Evolutionary conservation across 768 basidiomycete genomes (phyloP).

Genomic region (Gloeopeniophorella convolvens): DNA sequence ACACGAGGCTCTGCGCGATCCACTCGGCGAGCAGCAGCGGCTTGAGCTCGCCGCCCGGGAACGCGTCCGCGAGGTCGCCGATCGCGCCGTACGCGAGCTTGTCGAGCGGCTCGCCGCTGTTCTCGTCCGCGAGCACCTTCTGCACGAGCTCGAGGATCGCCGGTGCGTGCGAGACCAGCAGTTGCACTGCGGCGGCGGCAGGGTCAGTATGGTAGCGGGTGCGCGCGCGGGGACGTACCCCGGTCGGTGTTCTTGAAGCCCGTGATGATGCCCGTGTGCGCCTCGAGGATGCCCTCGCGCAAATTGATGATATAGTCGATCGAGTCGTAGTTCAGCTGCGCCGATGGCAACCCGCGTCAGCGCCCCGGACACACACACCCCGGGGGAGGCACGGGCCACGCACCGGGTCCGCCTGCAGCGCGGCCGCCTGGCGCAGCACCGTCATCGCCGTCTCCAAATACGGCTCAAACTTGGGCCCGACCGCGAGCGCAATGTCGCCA

Average conservation of each 20-base stretch:
- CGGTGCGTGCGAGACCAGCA: constrained; percentile 64
- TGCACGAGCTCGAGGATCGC: constrained; percentile 78
- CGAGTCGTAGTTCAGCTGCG: constrained; percentile 79
- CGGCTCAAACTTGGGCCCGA: constrained; percentile 80
- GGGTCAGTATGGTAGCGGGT: not conserved
- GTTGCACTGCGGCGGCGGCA: constrained; percentile 29
- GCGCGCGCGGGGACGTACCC: constrained; percentile 35
- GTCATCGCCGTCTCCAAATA: constrained; percentile 87
- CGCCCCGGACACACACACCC: too few relatives aligned
- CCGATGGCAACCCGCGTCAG: too few relatives aligned
- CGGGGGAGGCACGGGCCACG: too few relatives aligned
- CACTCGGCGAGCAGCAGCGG: constrained; percentile 72
- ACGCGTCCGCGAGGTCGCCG: constrained; percentile 89
- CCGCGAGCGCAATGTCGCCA: constrained; percentile 92
- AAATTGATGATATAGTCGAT: constrained; percentile 87
- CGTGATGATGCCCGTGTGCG: constrained; percentile 91
- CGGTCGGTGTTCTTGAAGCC: constrained; percentile 82
- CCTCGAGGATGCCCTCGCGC: constrained; percentile 93
- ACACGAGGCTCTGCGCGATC: constrained; percentile 67
- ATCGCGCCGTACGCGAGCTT: constrained; percentile 78
- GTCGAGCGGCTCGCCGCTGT: constrained; percentile 71
- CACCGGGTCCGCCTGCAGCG: constrained; percentile 82
- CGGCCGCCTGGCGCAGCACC: constrained; percentile 86
- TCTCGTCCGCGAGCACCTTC: constrained; percentile 72
- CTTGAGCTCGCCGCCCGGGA: constrained; percentile 76